These are phyloP conservation scores for Neurospora terricola DNA, from an alignment of 495 filamentous ascomycete species.

Conservation along the genomic window DNA sequence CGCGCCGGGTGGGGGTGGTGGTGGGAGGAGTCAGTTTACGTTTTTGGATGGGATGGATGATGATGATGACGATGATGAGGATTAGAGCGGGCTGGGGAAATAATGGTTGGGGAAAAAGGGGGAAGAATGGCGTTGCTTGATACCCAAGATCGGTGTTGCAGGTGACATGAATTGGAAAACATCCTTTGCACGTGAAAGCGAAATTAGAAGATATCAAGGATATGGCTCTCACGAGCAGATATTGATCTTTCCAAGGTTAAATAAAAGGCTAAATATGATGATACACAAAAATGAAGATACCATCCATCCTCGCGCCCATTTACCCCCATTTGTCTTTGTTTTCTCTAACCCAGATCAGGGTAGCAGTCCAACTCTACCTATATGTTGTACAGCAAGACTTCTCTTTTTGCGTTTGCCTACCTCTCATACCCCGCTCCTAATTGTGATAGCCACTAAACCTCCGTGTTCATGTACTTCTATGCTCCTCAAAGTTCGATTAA, in stretches of 20 bases:
- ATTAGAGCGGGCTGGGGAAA: not conserved
- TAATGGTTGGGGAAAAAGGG: not conserved
- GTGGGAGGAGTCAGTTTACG: constrained; percentile 38
- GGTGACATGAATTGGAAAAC: not conserved
- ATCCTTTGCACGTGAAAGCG: not conserved
- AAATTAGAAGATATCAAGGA: not conserved
- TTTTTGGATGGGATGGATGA: constrained; percentile 43
- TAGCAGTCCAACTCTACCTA: not conserved
- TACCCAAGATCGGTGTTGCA: not conserved
- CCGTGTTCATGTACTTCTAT: not conserved
- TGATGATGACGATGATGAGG: constrained; percentile 36
- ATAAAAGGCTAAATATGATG: not conserved
- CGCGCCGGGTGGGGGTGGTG: constrained; percentile 2
- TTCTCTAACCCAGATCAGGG: constrained; percentile 1
- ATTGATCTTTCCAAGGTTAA: not conserved
- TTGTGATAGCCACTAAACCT: not conserved
- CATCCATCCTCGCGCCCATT: not conserved
- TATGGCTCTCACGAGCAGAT: not conserved
- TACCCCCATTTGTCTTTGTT: not conserved
- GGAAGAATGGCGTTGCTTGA: not conserved
- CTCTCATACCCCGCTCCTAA: not conserved
- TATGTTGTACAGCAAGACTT: not conserved
- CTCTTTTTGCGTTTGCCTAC: not conserved
- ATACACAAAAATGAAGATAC: not conserved
- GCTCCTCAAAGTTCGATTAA: constrained; percentile 23